Percentiles rank a stretch among this genome's conserved stretches.
phyloP scores from a whole-genome alignment of 148 eudicot species.

The Camellia sinensis region DNA sequence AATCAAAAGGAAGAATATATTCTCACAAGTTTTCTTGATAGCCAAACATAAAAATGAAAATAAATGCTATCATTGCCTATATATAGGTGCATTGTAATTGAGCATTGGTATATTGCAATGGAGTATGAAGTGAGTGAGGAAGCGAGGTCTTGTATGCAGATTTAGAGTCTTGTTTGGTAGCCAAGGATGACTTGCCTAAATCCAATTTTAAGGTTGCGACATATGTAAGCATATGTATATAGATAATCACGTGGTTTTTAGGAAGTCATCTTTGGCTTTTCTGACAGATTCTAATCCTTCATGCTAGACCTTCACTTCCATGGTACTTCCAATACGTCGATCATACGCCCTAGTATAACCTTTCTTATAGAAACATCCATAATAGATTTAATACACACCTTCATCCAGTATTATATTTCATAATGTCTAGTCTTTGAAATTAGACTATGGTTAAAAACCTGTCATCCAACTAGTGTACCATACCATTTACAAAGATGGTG shows the following conservation, averaged over 20 bases:
- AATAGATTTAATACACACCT: too few relatives aligned
- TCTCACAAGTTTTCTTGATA: background rate
- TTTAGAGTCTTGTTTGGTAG: slow-evolving; percentile 19
- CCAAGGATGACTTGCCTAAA: slow-evolving; percentile 25
- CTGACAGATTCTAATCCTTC: background rate
- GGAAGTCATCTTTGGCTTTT: slow-evolving; percentile 8
- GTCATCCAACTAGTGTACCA: too few relatives aligned
- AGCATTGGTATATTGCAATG: background rate
- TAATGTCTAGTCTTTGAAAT: too few relatives aligned
- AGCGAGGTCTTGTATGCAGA: slow-evolving; percentile 19
- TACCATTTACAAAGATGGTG: too few relatives aligned
- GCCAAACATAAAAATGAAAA: too few relatives aligned
- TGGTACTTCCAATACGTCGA: too few relatives aligned
- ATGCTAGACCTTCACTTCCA: slow-evolving; percentile 17
- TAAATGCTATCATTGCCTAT: background rate
- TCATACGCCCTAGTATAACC: too few relatives aligned
- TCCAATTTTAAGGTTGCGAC: background rate
- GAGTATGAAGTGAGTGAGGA: background rate
- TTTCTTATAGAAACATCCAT: too few relatives aligned
- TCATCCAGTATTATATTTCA: too few relatives aligned
- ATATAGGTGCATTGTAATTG: background rate
- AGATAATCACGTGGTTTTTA: background rate
- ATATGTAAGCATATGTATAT: too few relatives aligned
- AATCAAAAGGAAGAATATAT: background rate
- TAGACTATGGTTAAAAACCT: too few relatives aligned